These are phyloP conservation scores for Astrephomene gubernaculifera DNA, from an alignment of 139 green algal species.

Conservation along the genomic window DNA sequence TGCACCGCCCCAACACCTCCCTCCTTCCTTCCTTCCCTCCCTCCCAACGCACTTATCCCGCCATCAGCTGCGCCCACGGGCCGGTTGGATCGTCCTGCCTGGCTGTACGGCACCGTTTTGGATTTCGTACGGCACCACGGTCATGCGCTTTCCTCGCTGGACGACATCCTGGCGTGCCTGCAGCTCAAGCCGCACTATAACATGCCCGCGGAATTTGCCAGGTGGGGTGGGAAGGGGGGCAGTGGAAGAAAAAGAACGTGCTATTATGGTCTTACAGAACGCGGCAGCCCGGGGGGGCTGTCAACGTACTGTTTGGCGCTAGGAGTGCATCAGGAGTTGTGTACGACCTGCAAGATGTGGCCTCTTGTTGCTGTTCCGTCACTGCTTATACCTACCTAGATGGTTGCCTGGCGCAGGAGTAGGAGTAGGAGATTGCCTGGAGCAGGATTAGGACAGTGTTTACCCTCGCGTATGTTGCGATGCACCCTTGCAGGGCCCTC, in stretches of 20 bases:
- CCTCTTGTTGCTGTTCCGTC: too few relatives aligned
- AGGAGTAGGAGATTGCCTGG: too few relatives aligned
- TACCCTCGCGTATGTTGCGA: too few relatives aligned
- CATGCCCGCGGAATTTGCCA: conserved; percentile 31
- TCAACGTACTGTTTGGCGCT: too few relatives aligned
- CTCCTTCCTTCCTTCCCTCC: neutral
- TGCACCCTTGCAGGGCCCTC: conserved; percentile 9
- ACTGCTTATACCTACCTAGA: too few relatives aligned
- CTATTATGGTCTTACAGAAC: too few relatives aligned
- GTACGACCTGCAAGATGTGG: too few relatives aligned
- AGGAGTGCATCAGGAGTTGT: too few relatives aligned
- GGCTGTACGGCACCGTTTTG: conserved; percentile 32
- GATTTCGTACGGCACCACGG: conserved; percentile 23
- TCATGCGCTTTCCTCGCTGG: conserved; percentile 3
- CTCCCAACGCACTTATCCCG: neutral
- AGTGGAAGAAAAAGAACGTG: too few relatives aligned
- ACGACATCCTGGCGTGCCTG: conserved; percentile 37
- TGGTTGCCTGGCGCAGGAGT: too few relatives aligned
- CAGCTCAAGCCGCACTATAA: conserved; percentile 41
- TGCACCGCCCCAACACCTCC: neutral
- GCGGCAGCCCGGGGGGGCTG: too few relatives aligned
- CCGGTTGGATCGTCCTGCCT: conserved; percentile 38
- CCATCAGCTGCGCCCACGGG: conserved; percentile 18
- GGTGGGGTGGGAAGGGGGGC: neutral
- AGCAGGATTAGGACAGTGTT: too few relatives aligned